phyloP scores from a whole-genome alignment of 305 asterid genomes.

The Coffea humblotiana region DNA sequence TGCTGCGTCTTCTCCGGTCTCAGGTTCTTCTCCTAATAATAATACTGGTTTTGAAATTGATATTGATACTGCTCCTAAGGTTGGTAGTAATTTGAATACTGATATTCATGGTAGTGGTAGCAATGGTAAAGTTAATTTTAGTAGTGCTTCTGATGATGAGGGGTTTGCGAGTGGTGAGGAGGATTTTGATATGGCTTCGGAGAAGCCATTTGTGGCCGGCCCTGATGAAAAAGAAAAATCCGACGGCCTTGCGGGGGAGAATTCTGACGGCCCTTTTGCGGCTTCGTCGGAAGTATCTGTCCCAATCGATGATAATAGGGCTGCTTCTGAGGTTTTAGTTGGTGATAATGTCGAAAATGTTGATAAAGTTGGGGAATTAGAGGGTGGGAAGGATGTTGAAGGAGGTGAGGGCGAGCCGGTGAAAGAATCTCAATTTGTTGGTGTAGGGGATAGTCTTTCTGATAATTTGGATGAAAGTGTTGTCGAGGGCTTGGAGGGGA shows the following conservation, averaged over 20 bases:
- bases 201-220: slow-evolving; percentile 30
- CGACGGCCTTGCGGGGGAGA: slow-evolving; percentile 20
- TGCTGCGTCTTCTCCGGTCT: slow-evolving; percentile 23
- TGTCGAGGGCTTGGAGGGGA: slow-evolving; percentile 20
- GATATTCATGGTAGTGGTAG: slow-evolving; percentile 14
- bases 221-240: slow-evolving; percentile 22
- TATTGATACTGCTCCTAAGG: slow-evolving; percentile 20
- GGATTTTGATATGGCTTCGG: slow-evolving; percentile 47
- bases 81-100: slow-evolving; percentile 18
- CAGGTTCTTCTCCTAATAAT: slow-evolving; percentile 32
- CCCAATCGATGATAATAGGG: slow-evolving; percentile 28
- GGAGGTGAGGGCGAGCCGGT: slow-evolving; percentile 22
- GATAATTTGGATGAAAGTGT: slow-evolving; percentile 20
- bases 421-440: slow-evolving; percentile 9
- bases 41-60: slow-evolving; percentile 9
- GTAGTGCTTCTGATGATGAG: slow-evolving; percentile 38
- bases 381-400: slow-evolving; percentile 17
- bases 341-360: slow-evolving; percentile 32
- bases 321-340: slow-evolving; percentile 26
- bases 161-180: slow-evolving; percentile 64
- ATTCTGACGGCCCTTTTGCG: slow-evolving; percentile 22
- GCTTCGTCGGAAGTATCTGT: slow-evolving; percentile 32
- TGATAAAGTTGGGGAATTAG: slow-evolving; percentile 20
- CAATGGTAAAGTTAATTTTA: slow-evolving; percentile 30
- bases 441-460: slow-evolving; percentile 10